These are phyloP conservation scores for Trametes cingulata DNA, from an alignment of 768 basidiomycete species.

Conservation along the genomic window DNA sequence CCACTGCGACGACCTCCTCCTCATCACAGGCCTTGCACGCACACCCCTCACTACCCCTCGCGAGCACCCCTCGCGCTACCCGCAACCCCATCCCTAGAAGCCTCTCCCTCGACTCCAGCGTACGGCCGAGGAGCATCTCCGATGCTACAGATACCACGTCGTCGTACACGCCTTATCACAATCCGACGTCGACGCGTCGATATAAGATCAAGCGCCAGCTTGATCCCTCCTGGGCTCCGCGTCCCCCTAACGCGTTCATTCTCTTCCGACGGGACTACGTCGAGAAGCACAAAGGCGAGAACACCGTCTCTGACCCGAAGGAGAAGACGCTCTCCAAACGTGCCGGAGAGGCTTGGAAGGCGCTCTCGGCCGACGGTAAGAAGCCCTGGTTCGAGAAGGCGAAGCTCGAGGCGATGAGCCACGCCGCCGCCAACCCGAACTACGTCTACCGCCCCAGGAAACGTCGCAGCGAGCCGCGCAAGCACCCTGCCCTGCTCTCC, in stretches of 20 bases:
- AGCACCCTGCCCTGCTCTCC: conserved; percentile 19
- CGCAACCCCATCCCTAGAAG: conserved; percentile 12
- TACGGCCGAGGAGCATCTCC: background rate
- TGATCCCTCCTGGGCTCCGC: conserved; percentile 61
- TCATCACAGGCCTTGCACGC: background rate
- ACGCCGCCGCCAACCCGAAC: conserved; percentile 51
- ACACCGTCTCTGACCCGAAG: conserved; percentile 20
- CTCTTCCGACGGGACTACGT: conserved; percentile 71
- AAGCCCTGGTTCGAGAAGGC: conserved; percentile 51
- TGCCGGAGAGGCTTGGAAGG: conserved; percentile 75
- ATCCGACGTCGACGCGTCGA: conserved; percentile 42
- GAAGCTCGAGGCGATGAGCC: conserved; percentile 54
- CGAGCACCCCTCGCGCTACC: conserved; percentile 1
- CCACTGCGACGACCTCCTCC: conserved; percentile 5
- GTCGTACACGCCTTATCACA: conserved; percentile 9
- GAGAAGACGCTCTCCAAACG: conserved; percentile 72
- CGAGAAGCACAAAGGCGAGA: conserved; percentile 43
- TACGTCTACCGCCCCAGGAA: conserved; percentile 60
- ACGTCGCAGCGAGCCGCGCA: conserved; percentile 13
- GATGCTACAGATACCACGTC: conserved; percentile 10
- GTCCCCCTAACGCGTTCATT: conserved; percentile 72
- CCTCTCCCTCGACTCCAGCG: conserved; percentile 17
- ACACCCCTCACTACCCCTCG: background rate
- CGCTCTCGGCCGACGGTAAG: conserved; percentile 49
- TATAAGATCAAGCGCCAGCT: conserved; percentile 41